Conservation (phyloP, 164 flowering plant genomes). For the Litsea cubeba region DNA sequence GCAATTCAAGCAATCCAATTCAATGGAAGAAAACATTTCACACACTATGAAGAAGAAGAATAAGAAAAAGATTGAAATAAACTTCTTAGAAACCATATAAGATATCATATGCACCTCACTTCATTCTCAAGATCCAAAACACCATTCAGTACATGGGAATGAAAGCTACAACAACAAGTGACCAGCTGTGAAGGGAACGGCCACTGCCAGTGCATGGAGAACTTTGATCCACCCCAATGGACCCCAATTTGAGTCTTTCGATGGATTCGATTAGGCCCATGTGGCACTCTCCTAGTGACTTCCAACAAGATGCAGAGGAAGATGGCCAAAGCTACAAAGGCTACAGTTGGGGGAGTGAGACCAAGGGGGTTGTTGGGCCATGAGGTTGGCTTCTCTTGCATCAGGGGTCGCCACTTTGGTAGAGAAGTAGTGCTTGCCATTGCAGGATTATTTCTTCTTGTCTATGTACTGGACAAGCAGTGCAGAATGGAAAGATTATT, state of each 20-base stretch:
- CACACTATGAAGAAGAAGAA: background rate
- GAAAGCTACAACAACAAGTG: background rate
- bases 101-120: background rate
- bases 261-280: background rate
- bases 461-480: background rate
- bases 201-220: background rate
- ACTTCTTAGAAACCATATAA: background rate
- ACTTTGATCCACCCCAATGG: background rate
- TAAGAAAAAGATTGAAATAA: background rate
- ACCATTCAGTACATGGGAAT: background rate
- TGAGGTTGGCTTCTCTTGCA: background rate
- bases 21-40: background rate
- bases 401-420: background rate
- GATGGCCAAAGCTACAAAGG: background rate
- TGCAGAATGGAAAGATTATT: background rate
- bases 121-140: background rate
- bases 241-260: no score
- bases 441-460: background rate
- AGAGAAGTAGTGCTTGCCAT: background rate
- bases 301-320: background rate
- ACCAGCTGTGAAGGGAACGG: background rate
- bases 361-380: background rate
- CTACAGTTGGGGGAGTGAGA: background rate
- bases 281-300: background rate
- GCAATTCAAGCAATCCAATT: no score